Conservation (phyloP, 1,284 basidiomycete species). For the Somion occarium region DNA sequence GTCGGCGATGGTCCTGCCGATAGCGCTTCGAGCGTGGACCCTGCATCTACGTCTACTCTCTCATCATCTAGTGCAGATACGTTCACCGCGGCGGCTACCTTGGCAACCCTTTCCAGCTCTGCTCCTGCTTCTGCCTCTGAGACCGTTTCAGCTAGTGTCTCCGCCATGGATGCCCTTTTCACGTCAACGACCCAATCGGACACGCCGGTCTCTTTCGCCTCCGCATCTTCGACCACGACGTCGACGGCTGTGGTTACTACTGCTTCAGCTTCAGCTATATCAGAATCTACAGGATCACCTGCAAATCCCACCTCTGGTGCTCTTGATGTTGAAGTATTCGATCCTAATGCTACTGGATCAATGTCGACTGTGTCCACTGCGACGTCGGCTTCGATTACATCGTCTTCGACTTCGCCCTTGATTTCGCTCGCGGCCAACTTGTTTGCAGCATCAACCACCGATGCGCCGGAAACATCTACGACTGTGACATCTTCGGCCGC, state of each 20-base stretch:
- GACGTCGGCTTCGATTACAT: slow-evolving; percentile 15
- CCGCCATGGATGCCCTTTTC: not conserved
- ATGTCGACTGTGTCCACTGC: slow-evolving; percentile 8
- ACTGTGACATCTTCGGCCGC: slow-evolving; percentile 1
- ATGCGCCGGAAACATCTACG: not conserved
- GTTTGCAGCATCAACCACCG: slow-evolving; percentile 1
- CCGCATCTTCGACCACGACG: not conserved
- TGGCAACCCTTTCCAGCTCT: slow-evolving; percentile 17
- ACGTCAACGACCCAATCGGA: not conserved
- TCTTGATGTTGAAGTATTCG: slow-evolving; percentile 16
- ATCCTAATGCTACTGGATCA: slow-evolving; percentile 11
- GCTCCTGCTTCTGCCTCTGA: not conserved
- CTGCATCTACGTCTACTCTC: slow-evolving; percentile 15
- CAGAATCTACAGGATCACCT: slow-evolving; percentile 1
- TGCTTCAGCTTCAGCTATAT: slow-evolving; percentile 6
- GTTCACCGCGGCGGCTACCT: slow-evolving; percentile 15
- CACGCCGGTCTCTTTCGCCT: not conserved
- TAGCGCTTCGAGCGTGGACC: not conserved
- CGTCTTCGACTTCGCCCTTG: slow-evolving; percentile 6
- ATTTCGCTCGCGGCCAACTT: not conserved
- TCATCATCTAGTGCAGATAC: slow-evolving; percentile 8
- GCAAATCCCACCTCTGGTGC: slow-evolving; percentile 11
- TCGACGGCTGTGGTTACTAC: not conserved
- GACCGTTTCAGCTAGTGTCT: not conserved
- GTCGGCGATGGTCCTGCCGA: not conserved